A percentile compares a stretch with the other conserved stretches of the same genome.
Conservation (phyloP, 2,329 filamentous ascomycete species). For the Verruconis gallopava region DNA sequence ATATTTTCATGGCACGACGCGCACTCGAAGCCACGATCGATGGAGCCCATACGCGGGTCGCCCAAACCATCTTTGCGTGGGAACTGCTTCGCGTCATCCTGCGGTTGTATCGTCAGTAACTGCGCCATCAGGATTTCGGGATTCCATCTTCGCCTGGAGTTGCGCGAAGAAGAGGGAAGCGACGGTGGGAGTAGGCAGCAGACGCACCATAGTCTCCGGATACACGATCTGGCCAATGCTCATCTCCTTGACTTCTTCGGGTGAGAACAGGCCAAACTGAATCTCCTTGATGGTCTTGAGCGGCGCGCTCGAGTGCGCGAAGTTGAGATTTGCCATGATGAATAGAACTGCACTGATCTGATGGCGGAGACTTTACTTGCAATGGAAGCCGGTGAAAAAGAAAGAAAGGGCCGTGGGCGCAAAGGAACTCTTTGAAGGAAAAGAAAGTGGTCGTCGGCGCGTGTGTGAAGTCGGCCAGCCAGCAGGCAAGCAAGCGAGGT, state of each 20-base stretch:
- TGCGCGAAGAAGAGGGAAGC: constrained; percentile 11
- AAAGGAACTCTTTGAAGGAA: neutral
- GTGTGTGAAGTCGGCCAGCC: no score
- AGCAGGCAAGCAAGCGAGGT: no score
- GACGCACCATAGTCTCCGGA: constrained; percentile 84
- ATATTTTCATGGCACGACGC: constrained; percentile 93
- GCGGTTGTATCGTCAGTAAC: constrained; percentile 12
- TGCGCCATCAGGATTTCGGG: neutral
- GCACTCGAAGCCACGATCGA: constrained; percentile 91
- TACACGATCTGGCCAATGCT: constrained; percentile 93
- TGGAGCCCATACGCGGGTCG: constrained; percentile 89
- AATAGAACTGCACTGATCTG: no score
- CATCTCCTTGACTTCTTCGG: constrained; percentile 98
- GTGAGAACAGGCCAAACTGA: constrained; percentile 94
- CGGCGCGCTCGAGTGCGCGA: constrained; percentile 79
- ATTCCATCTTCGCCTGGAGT: neutral
- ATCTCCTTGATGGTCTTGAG: constrained; percentile 98
- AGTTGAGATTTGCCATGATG: constrained; percentile 76
- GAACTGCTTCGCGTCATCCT: constrained; percentile 80
- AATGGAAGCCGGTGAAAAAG: neutral
- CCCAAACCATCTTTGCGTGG: constrained; percentile 88
- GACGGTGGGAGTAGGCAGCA: constrained; percentile 5
- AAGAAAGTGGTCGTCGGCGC: no score
- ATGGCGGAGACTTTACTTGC: neutral
- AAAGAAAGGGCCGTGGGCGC: neutral